Evolutionary conservation across 2,329 filamentous ascomycete species (phyloP), one percentile per base, ranked within the genome.

Genomic region (Colletotrichum cordylinicola): DNA sequence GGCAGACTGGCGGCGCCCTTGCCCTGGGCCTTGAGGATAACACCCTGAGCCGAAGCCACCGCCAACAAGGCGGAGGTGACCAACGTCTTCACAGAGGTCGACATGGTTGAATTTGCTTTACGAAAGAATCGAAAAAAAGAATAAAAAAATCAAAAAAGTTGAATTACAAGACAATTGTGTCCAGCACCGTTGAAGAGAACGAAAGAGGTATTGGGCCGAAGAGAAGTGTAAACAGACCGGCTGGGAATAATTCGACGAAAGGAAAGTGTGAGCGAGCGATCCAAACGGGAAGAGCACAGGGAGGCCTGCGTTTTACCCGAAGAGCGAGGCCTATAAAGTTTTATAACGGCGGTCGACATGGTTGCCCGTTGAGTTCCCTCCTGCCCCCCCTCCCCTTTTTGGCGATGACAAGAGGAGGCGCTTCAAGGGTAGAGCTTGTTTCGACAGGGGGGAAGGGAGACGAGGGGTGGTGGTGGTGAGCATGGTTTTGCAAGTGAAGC

Each of bases 1-100:
- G 87, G 89, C 62, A 89, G 82, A 75, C 87, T 88, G 10, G 84
- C 79, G 18, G 88, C 87, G 4, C 87, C 87, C 0, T 81, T 56
- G 64, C 89, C 89, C 74, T 89, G 86, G 5, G 87, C 89, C 24
- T 79, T 82, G 62, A 89, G 80, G 71, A 90, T 87, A 43, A 89
- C 87, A 43, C 85, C 86, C 77, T 90, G 89, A 29, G 83, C 86
- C n/a, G 82, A 82, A 62, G 81, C 82, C 15, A 87, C 72, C 52
- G 83, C 80, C 78, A 85, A 52, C 74, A 87, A 75, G 78, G 82
- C 81, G 71, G 81, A 79, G 76, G 84, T 75, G 52, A 83, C 83
- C 72, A 85, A 79, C 58, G 82, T 73, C 73, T 78, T 82, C 39
- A 82, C 80, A 69, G 80, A 80, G 43, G 82, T 82, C 78, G 80